Base-by-base conservation (phyloP, 805 yeast species). In the Lipomyces anomalus region DNA sequence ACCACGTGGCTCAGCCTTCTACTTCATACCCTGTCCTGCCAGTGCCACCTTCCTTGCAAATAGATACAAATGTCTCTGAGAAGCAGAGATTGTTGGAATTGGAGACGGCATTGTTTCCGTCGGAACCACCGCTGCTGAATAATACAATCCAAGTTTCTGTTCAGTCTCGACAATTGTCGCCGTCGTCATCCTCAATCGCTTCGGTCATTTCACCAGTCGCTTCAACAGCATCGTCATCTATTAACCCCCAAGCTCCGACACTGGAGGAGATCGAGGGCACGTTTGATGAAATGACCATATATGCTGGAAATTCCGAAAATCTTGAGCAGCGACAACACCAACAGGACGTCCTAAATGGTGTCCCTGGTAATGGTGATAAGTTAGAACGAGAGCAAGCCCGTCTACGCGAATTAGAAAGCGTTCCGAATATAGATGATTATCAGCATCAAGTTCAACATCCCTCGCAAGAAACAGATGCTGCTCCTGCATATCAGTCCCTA, bases 71-170 rank as follows among this genome's bases (percentile, higher is more conserved):
- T 4, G 42, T 42, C 36, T 60, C 78, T 1, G 90, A 82, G 48
- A 82, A 83, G 59, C 82, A 80, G 49, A 57, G 71, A 13, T 61
- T 80, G 55, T 65, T 71, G 46, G 62, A 70, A 3, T 71, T 71
- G 39, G 89, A 82, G 59, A 72, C 73, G 38, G 73, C 82, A 4
- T 65, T 82, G 35, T 57, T 81, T 20, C 89, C 90, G 0, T 79
- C 86, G 1, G 82, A 68, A 33, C 79, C 79, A 1, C 45, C 56
- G 16, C 4, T 23, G 18, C n/a, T n/a, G n/a, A n/a, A n/a, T n/a
- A n/a, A n/a, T n/a, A n/a, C n/a, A n/a, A n/a, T n/a, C n/a, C n/a
- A n/a, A n/a, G n/a, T n/a, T n/a, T n/a, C n/a, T n/a, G n/a, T n/a
- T n/a, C n/a, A n/a, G n/a, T n/a, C n/a, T n/a, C n/a, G n/a, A n/a